A percentile compares a stretch with the other conserved stretches of the same genome.
Conservation (phyloP, 805 yeast genomes). For the Candida dajiaensis region DNA sequence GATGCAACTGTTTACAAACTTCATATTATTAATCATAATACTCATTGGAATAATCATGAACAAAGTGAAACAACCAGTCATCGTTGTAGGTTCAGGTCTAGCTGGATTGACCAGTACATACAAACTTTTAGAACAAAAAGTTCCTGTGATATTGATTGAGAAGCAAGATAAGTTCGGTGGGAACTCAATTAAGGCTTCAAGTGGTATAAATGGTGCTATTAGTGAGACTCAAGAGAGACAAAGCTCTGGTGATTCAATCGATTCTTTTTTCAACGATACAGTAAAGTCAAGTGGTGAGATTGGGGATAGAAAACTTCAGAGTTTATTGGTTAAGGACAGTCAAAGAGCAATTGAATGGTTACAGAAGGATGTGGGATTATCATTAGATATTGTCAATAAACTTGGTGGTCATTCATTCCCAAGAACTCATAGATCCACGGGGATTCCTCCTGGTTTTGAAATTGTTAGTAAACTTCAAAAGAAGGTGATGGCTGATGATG, state of each 20-base stretch:
- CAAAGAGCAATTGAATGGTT: constrained; percentile 71
- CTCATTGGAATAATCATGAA: not conserved
- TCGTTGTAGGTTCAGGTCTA: constrained; percentile 77
- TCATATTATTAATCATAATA: not conserved
- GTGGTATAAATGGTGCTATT: constrained; percentile 66
- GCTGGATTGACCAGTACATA: constrained; percentile 70
- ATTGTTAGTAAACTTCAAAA: constrained; percentile 42
- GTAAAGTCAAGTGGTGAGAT: constrained; percentile 53
- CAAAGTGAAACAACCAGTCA: constrained; percentile 12
- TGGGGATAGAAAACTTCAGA: constrained; percentile 54
- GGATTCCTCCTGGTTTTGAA: constrained; percentile 55
- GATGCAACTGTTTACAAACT: not conserved
- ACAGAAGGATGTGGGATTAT: constrained; percentile 54
- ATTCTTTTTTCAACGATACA: constrained; percentile 60
- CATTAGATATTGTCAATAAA: constrained; percentile 62
- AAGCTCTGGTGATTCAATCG: constrained; percentile 49
- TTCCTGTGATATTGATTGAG: constrained; percentile 42
- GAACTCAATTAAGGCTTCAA: constrained; percentile 55
- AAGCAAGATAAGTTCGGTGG: constrained; percentile 48
- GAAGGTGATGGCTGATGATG: constrained; percentile 27
- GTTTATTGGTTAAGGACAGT: constrained; percentile 54
- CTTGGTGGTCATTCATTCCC: constrained; percentile 80
- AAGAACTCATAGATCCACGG: constrained; percentile 74
- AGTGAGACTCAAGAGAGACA: constrained; percentile 52
- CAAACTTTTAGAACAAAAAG: constrained; percentile 35